Percentiles rank a stretch among this genome's conserved stretches.
phyloP scores from a whole-genome alignment of 2,329 filamentous ascomycete species.

The Ceratocystiopsis sp. region DNA sequence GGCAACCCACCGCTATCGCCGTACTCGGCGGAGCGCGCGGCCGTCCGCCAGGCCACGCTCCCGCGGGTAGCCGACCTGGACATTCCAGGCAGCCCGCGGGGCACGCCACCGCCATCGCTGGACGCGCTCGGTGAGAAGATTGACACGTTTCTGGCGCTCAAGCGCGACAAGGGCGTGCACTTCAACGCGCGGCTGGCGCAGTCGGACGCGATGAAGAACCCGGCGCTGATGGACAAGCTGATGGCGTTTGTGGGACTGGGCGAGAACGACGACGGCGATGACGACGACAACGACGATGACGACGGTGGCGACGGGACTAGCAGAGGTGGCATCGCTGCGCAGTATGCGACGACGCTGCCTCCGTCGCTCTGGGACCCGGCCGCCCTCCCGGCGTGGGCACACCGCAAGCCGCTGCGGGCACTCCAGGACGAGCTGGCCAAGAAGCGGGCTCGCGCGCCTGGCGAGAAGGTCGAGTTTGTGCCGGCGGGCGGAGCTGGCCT shows the following conservation, averaged over 20 bases:
- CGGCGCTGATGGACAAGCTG: conserved; percentile 53
- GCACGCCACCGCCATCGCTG: conserved; percentile 22
- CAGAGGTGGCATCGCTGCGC: conserved; percentile 12
- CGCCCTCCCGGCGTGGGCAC: conserved; percentile 37
- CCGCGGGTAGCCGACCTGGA: conserved; percentile 54
- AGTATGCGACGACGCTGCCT: conserved; percentile 48
- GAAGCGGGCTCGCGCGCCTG: conserved; percentile 26
- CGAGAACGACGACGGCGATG: conserved; percentile 6
- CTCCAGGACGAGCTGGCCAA: conserved; percentile 28
- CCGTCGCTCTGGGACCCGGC: conserved; percentile 40
- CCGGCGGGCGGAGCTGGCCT: conserved; percentile 9
- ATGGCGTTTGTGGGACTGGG: conserved; percentile 44
- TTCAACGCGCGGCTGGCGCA: conserved; percentile 60
- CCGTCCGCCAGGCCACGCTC: conserved; percentile 56
- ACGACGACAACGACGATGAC: conserved; percentile 21
- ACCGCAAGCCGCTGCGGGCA: conserved; percentile 30
- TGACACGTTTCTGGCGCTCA: conserved; percentile 57
- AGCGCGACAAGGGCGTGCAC: conserved; percentile 51
- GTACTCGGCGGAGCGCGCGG: conserved; percentile 46
- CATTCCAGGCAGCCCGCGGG: conserved; percentile 58
- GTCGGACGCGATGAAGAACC: conserved; percentile 53
- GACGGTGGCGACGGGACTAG: neutral
- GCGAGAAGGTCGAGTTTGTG: conserved; percentile 34
- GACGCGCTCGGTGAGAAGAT: conserved; percentile 44
- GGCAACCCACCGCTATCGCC: conserved; percentile 33